These are phyloP conservation scores for Ogataea thermomethanolica DNA, from an alignment of 805 yeast genomes.

Conservation along the genomic window DNA sequence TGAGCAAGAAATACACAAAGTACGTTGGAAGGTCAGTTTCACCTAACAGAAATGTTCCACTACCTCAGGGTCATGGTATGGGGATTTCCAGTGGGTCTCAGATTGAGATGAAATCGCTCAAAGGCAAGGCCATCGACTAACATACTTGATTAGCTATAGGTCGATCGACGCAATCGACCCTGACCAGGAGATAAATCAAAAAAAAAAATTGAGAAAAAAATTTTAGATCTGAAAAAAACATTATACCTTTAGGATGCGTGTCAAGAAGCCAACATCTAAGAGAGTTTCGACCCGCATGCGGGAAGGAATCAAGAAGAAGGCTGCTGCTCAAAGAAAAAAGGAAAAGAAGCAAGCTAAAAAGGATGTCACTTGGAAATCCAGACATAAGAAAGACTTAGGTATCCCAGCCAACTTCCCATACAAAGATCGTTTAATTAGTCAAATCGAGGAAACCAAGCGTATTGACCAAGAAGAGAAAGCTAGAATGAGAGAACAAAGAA, in stretches of 20 bases:
- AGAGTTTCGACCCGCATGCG: slow-evolving; percentile 89
- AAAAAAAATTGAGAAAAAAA: slow-evolving; percentile 6
- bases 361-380: slow-evolving; percentile 92
- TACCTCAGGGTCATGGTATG: slow-evolving; percentile 8
- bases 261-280: slow-evolving; percentile 67
- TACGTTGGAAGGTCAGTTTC: slow-evolving; percentile 12
- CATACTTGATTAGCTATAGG: neutral
- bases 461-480: slow-evolving; percentile 53
- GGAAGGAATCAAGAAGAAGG: slow-evolving; percentile 95
- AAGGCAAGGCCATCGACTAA: slow-evolving; percentile 17
- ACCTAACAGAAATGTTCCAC: slow-evolving; percentile 7
- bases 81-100: slow-evolving; percentile 14
- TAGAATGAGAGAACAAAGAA: slow-evolving; percentile 45
- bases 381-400: slow-evolving; percentile 82
- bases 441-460: slow-evolving; percentile 63
- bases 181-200: neutral
- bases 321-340: slow-evolving; percentile 86
- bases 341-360: slow-evolving; percentile 78
- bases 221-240: slow-evolving; percentile 10
- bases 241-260: slow-evolving; percentile 27
- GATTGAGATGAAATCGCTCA: slow-evolving; percentile 19
- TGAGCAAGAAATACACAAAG: slow-evolving; percentile 26
- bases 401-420: slow-evolving; percentile 95
- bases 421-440: slow-evolving; percentile 74
- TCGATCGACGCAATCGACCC: slow-evolving; percentile 3